Percentiles rank a stretch among this genome's conserved stretches.
Evolutionary conservation across 1,139 yeast species (phyloP).

Genomic region (Yamadazyma blattariae): DNA sequence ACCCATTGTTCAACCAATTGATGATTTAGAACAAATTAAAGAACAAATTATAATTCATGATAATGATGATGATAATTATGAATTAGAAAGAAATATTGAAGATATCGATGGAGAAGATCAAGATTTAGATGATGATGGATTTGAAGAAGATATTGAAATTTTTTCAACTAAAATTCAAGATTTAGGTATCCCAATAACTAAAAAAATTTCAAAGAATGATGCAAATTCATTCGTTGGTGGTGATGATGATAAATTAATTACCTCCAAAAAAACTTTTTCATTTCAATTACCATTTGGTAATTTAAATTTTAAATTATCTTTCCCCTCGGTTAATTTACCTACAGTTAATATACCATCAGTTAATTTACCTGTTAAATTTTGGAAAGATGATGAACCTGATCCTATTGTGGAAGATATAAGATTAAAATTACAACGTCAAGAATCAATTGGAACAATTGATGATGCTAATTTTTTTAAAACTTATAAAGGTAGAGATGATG

Average conservation of each 20-base stretch:
- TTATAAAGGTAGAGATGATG: constrained; percentile 60
- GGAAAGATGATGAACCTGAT: constrained; percentile 11
- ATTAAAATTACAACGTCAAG: constrained; percentile 50
- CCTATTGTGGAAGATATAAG: constrained; percentile 33
- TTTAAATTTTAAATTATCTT: constrained; percentile 12
- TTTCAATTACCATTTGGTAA: constrained; percentile 42
- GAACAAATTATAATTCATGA: background rate
- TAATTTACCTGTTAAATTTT: constrained; percentile 7
- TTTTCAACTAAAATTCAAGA: no score
- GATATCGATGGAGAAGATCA: background rate
- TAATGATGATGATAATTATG: background rate
- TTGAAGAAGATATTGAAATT: no score
- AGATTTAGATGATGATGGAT: background rate
- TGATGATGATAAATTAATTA: constrained; percentile 16
- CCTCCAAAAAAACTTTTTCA: constrained; percentile 31
- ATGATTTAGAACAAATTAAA: background rate
- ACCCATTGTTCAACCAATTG: no score
- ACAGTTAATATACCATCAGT: constrained; percentile 6
- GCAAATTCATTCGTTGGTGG: constrained; percentile 45
- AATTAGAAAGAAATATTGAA: background rate
- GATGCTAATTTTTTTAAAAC: constrained; percentile 59
- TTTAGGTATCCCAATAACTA: no score
- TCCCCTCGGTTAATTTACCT: constrained; percentile 2
- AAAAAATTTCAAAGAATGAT: constrained; percentile 23
- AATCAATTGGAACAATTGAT: constrained; percentile 58